These are phyloP conservation scores for Jaenimonas drosophilae DNA, from an alignment of 208 protist genomes.

Conservation along the genomic window DNA sequence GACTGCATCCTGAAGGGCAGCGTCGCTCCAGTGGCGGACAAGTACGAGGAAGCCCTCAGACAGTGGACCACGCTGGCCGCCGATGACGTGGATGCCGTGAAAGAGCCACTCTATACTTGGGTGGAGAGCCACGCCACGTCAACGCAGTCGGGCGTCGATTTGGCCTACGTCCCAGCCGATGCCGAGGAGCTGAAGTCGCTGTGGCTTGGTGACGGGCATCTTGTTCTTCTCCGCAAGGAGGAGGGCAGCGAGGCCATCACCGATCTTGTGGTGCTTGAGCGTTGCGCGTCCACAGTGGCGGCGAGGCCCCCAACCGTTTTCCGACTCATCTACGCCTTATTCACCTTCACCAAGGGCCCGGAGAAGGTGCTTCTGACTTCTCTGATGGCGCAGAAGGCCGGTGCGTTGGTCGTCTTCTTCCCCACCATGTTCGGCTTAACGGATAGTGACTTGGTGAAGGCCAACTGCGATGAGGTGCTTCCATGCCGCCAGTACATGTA, in stretches of 20 bases:
- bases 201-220: constrained; percentile 21
- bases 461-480: constrained; percentile 61
- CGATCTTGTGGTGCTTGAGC: constrained; percentile 61
- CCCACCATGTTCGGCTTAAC: constrained; percentile 70
- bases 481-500: constrained; percentile 58
- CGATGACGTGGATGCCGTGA: constrained; percentile 13
- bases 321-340: constrained; percentile 60
- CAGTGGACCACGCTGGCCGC: constrained; percentile 18
- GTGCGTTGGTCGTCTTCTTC: constrained; percentile 49
- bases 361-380: constrained; percentile 62
- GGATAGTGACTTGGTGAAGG: constrained; percentile 71
- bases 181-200: constrained; percentile 23
- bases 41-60: constrained; percentile 3
- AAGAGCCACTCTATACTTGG: constrained; percentile 30
- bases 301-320: no score
- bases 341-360: constrained; percentile 34
- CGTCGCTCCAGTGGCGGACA: constrained; percentile 13
- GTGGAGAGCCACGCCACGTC: constrained; percentile 9
- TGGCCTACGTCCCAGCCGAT: constrained; percentile 31
- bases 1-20: constrained; percentile 59
- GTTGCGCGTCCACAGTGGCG: constrained; percentile 16
- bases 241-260: constrained; percentile 15
- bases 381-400: constrained; percentile 31
- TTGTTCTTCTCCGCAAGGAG: constrained; percentile 16
- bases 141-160: constrained; percentile 16